Evolutionary conservation across 1,284 basidiomycete genomes (phyloP).

Genomic region (Abortiporus biennis): DNA sequence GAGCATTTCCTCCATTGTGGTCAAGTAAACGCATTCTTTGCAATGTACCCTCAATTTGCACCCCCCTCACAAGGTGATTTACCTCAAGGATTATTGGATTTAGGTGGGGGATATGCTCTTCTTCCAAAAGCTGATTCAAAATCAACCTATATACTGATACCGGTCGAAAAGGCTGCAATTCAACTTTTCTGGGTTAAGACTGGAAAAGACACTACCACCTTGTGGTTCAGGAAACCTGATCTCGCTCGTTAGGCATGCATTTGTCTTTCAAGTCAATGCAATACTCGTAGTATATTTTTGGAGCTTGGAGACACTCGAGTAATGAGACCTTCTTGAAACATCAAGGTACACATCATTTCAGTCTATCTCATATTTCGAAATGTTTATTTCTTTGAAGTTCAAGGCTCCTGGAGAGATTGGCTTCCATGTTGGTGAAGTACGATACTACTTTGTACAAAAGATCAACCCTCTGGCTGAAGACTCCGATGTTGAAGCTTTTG

Average conservation of each 20-base stretch:
- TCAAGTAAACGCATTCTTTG: slow-evolving; percentile 18
- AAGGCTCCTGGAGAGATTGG: background rate
- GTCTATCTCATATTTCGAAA: too few relatives aligned
- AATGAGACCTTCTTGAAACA: background rate
- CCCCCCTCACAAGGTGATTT: background rate
- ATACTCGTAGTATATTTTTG: slow-evolving; percentile 6
- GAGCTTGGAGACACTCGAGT: background rate
- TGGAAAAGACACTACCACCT: slow-evolving; percentile 1
- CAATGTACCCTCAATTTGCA: slow-evolving; percentile 12
- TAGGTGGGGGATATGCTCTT: slow-evolving; percentile 13
- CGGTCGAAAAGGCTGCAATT: background rate
- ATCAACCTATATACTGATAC: background rate
- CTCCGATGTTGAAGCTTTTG: background rate
- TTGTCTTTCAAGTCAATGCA: slow-evolving; percentile 3
- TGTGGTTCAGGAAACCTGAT: slow-evolving; percentile 9
- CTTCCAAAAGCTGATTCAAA: background rate
- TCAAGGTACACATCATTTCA: too few relatives aligned
- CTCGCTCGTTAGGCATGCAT: slow-evolving; percentile 6
- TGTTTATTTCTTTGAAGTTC: background rate
- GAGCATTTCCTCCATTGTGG: slow-evolving; percentile 11
- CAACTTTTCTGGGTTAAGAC: background rate
- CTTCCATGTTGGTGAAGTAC: slow-evolving; percentile 3
- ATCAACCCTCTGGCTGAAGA: background rate
- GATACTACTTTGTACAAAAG: slow-evolving; percentile 3
- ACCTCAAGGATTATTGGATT: slow-evolving; percentile 6